phyloP scores from a whole-genome alignment of 2,329 filamentous ascomycete species.

The Botrytis cinerea region DNA sequence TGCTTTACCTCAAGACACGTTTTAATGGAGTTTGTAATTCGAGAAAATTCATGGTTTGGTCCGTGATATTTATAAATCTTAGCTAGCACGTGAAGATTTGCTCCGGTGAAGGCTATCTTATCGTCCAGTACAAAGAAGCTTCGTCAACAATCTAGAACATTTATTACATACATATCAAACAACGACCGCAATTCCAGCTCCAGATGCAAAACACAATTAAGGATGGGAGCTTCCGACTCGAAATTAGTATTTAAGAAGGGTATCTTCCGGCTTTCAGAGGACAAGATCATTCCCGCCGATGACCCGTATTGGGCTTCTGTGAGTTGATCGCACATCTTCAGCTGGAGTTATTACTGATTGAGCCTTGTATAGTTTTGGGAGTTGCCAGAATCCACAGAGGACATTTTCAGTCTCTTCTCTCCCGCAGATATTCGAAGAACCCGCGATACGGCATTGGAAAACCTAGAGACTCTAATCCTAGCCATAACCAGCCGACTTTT shows the following conservation, averaged over 20 bases:
- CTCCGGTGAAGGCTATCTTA: conserved; percentile 18
- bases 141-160: conserved; percentile 22
- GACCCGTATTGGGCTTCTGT: conserved; percentile 93
- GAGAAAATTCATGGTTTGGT: background rate
- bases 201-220: conserved; percentile 37
- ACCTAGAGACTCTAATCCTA: conserved; percentile 85
- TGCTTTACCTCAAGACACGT: background rate
- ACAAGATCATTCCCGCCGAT: conserved; percentile 81
- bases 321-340: conserved; percentile 44
- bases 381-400: conserved; percentile 90
- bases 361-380: conserved; percentile 79
- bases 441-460: conserved; percentile 79
- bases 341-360: conserved; percentile 26
- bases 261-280: conserved; percentile 94
- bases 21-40: background rate
- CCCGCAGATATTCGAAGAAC: conserved; percentile 85
- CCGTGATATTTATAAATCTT: background rate
- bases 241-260: conserved; percentile 99
- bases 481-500: conserved; percentile 82
- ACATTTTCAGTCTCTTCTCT: conserved; percentile 95
- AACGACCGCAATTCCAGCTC: conserved; percentile 22
- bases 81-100: conserved; percentile 22
- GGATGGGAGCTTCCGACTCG: conserved; percentile 96
- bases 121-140: conserved; percentile 20
- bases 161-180: conserved; percentile 24